Evolutionary conservation across 2,329 filamentous ascomycete genomes (phyloP).

Genomic region (Fusarium nurragi): DNA sequence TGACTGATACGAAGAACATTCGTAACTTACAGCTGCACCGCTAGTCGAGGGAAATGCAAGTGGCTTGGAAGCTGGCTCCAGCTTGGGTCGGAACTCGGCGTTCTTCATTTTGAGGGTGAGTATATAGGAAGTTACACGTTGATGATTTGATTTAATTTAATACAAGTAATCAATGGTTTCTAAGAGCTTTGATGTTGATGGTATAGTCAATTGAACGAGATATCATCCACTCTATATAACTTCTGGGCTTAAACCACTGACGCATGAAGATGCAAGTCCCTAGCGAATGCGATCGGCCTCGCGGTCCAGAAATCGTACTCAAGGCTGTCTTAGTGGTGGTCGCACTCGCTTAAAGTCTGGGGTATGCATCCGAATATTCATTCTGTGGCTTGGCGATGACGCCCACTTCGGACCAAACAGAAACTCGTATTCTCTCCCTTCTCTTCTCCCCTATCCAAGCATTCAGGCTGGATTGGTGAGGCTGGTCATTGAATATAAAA

Average conservation of each 20-base stretch:
- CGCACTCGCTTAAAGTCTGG: slow-evolving; percentile 23
- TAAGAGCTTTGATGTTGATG: not conserved
- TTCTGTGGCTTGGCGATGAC: too few relatives aligned
- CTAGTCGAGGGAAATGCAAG: slow-evolving; percentile 23
- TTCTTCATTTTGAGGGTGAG: slow-evolving; percentile 11
- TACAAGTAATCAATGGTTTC: too few relatives aligned
- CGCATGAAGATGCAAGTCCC: not conserved
- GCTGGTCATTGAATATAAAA: not conserved
- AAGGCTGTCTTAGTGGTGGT: not conserved
- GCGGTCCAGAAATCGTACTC: not conserved
- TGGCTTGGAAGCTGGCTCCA: slow-evolving; percentile 38
- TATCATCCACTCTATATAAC: not conserved
- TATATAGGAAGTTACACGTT: not conserved
- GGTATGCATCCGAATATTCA: not conserved
- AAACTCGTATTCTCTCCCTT: not conserved
- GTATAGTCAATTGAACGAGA: not conserved
- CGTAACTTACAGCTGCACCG: slow-evolving; percentile 33
- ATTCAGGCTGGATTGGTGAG: not conserved
- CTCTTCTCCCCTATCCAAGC: not conserved
- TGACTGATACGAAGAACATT: not conserved
- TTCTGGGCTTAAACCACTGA: not conserved
- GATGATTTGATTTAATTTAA: not conserved
- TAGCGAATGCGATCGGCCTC: slow-evolving; percentile 19
- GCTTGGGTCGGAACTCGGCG: slow-evolving; percentile 39
- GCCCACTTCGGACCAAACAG: not conserved